Percentiles rank a stretch among this genome's conserved stretches.
Conservation (phyloP, 768 basidiomycete species). For the Pisolithus albus region DNA sequence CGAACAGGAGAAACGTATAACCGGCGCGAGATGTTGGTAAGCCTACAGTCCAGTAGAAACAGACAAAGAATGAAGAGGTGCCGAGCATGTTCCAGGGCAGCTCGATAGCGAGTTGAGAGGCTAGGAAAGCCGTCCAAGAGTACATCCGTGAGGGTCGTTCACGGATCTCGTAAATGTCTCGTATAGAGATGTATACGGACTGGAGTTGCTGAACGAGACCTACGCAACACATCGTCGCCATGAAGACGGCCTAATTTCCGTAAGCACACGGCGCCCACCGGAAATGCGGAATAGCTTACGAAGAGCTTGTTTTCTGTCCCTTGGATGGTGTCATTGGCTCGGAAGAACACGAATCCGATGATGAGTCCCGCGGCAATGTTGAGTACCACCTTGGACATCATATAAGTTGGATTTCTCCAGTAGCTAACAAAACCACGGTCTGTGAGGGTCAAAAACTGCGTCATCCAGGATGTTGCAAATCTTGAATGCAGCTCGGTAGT, state of each 20-base stretch:
- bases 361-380: conserved; percentile 30
- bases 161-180: conserved; percentile 54
- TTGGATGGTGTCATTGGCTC: conserved; percentile 29
- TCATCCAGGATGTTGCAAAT: conserved; percentile 35
- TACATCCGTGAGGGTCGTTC: conserved; percentile 62
- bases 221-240: conserved; percentile 37
- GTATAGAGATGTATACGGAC: conserved; percentile 47
- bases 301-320: conserved; percentile 40
- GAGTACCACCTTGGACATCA: conserved; percentile 33
- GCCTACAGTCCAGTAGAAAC: conserved; percentile 46
- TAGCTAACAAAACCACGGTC: conserved; percentile 26
- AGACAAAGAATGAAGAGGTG: conserved; percentile 36
- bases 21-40: conserved; percentile 32
- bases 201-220: conserved; percentile 55
- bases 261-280: not conserved
- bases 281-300: conserved; percentile 15
- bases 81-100: conserved; percentile 38
- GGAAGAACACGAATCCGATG: conserved; percentile 40
- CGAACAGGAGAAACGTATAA: conserved; percentile 34
- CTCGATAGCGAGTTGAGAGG: conserved; percentile 44
- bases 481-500: conserved; percentile 14
- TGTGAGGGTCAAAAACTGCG: conserved; percentile 28
- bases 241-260: conserved; percentile 39
- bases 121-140: conserved; percentile 52
- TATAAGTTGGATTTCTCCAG: conserved; percentile 37